Percentiles rank a stretch among this genome's conserved stretches.
These are phyloP conservation scores for Clarireedia homoeocarpa DNA, from an alignment of 2,329 filamentous ascomycete genomes.

Conservation along the genomic window DNA sequence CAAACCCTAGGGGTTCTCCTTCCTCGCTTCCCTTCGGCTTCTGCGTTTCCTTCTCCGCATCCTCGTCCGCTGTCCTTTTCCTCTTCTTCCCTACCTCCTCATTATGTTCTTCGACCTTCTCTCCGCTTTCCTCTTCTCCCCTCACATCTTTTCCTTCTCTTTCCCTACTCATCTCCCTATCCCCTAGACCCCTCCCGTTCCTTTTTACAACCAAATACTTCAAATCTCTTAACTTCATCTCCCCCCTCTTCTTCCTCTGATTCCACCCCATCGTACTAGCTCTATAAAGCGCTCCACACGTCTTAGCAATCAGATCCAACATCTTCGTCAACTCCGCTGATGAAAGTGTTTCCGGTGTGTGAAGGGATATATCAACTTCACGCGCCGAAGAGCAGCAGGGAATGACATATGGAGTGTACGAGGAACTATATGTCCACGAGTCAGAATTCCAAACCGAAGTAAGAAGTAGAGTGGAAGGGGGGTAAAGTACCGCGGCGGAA, in stretches of 20 bases:
- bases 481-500: constrained; percentile 32
- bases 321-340: constrained; percentile 43
- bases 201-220: constrained; percentile 57
- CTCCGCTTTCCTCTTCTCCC: not conserved
- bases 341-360: constrained; percentile 33
- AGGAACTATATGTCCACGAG: constrained; percentile 9
- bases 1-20: constrained; percentile 42
- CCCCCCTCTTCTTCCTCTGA: constrained; percentile 48
- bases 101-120: not conserved
- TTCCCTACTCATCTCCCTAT: not conserved
- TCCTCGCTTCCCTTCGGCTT: constrained; percentile 11
- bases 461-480: not conserved
- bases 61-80: not conserved
- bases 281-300: constrained; percentile 57
- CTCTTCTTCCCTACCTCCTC: not conserved
- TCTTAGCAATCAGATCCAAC: constrained; percentile 51
- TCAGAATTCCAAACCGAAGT: not conserved
- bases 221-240: constrained; percentile 62
- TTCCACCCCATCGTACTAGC: constrained; percentile 57
- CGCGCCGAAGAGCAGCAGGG: not conserved
- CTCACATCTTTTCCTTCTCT: too few relatives aligned
- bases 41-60: not conserved
- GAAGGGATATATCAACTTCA: constrained; percentile 37
- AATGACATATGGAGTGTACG: not conserved
- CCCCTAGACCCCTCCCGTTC: constrained; percentile 22